Evolutionary conservation across 2,329 filamentous ascomycete genomes (phyloP), one percentile per base, ranked within the genome.

Genomic region (Colletotrichum higginsianum): DNA sequence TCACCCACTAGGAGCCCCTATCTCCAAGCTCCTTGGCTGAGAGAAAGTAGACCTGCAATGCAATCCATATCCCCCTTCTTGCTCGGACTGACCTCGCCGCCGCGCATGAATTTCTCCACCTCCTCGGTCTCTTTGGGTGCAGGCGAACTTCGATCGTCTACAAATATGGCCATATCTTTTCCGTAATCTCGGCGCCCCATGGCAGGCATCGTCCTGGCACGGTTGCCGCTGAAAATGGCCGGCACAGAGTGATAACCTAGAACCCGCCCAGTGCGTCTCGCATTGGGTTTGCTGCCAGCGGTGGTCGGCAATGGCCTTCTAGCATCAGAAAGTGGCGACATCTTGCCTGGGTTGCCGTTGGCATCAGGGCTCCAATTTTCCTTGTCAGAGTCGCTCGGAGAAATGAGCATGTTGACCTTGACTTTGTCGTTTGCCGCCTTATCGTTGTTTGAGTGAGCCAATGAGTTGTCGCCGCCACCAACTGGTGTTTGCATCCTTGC

Each of bases 1-100:
- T 47, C 40, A 58, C 65, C 66, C 23, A 58, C 30, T n/a, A 18
- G 18, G 47, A 68, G 49, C 61, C 15, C 16, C 88, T 82, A 93
- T 78, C 90, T 88, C 95, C 95, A 98, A 78, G 94, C 94, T n/a
- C 95, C 96, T 82, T 97, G 94, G 77, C 94, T 97, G 56, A 98
- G 86, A 61, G 94, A 96, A 74, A 98, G 81, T 74, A 98, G 83
- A n/a, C 94, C 94, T 66, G 96, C 94, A 57, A 98, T 92, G 78
- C 94, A 97, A 79, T 97, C 94, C 80, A 97, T 86, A 79, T 98
- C 96, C 67, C 91, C 89, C 79, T 90, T 91, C 82, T 94, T 94
- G 78, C 91, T 91, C 11, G 90, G 91, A 78, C 89, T 90, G 73
- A 90, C 86, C 42, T 89, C 87, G 12, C 86, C 86, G 44, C 86